These are phyloP conservation scores for Colletotrichum tamarilloi DNA, from an alignment of 2,329 filamentous ascomycete species.

Conservation along the genomic window DNA sequence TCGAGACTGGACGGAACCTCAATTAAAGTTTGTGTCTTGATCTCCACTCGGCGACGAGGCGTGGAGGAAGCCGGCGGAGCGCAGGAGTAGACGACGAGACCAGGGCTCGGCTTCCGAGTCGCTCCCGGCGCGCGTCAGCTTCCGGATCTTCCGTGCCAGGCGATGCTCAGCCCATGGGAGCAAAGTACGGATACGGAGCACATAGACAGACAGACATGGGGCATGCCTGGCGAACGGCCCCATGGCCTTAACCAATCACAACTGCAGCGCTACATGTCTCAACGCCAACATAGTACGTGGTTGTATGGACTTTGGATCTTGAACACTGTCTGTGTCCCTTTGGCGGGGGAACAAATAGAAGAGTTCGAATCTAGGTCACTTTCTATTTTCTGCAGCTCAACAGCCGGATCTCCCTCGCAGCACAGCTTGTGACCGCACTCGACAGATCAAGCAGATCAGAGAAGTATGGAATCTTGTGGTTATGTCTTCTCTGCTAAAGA, in stretches of 20 bases:
- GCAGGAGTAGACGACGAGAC: neutral
- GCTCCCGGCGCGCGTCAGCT: constrained; percentile 32
- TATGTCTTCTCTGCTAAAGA: neutral
- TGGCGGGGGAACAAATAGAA: neutral
- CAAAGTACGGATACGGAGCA: neutral
- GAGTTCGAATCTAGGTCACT: neutral
- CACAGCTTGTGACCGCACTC: neutral
- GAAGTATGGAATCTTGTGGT: too few relatives aligned
- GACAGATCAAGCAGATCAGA: neutral
- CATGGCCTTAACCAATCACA: constrained; percentile 7
- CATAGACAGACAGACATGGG: neutral
- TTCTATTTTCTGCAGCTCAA: constrained; percentile 13
- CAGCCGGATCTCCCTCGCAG: neutral
- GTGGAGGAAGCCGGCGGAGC: constrained; percentile 18
- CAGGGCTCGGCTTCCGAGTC: constrained; percentile 24
- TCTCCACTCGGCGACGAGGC: constrained; percentile 9
- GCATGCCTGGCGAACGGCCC: constrained; percentile 8
- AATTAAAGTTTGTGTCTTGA: constrained; percentile 30
- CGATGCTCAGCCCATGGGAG: neutral
- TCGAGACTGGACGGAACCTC: constrained; percentile 26
- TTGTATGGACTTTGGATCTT: constrained; percentile 1
- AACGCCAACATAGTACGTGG: neutral
- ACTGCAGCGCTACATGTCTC: neutral
- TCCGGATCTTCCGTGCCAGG: constrained; percentile 34
- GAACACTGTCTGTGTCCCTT: neutral